These are phyloP conservation scores for Trypanosoma avium DNA, from an alignment of 208 protist genomes.

Conservation along the genomic window DNA sequence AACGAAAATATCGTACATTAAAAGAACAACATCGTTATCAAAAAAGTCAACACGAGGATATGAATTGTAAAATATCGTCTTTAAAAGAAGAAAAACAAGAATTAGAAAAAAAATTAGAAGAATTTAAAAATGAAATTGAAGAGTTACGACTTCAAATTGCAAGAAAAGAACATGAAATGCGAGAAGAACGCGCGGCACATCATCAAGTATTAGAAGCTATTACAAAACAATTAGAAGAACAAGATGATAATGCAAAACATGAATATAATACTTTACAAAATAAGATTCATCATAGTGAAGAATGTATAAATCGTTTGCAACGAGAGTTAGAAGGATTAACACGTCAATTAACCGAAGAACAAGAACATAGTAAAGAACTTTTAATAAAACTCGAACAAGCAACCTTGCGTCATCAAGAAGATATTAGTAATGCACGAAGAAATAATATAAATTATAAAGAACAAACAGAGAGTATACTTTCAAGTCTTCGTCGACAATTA, in stretches of 20 bases:
- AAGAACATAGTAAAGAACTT: constrained; percentile 43
- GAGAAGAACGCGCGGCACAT: constrained; percentile 32
- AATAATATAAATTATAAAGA: constrained; percentile 43
- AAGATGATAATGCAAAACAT: constrained; percentile 27
- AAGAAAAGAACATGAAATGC: constrained; percentile 38
- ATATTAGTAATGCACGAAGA: constrained; percentile 44
- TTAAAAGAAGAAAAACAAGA: constrained; percentile 34
- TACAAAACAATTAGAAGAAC: constrained; percentile 43
- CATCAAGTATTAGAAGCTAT: constrained; percentile 40
- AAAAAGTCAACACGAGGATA: constrained; percentile 17
- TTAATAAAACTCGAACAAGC: constrained; percentile 44
- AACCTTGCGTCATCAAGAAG: constrained; percentile 45
- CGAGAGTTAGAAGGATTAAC: constrained; percentile 51
- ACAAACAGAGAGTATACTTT: constrained; percentile 55
- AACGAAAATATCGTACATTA: constrained; percentile 72
- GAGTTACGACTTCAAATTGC: constrained; percentile 35
- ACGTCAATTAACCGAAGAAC: constrained; percentile 55
- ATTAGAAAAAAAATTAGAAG: constrained; percentile 16
- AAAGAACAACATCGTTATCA: constrained; percentile 41
- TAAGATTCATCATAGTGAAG: constrained; percentile 51
- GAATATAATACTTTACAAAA: constrained; percentile 36
- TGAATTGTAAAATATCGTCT: neutral
- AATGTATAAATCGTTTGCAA: constrained; percentile 54
- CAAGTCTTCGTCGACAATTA: constrained; percentile 76
- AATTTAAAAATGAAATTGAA: constrained; percentile 31